Evolutionary conservation across 257 asterid species (phyloP), one percentile per base, ranked within the genome.

Genomic region (Orobanche coerulescens): DNA sequence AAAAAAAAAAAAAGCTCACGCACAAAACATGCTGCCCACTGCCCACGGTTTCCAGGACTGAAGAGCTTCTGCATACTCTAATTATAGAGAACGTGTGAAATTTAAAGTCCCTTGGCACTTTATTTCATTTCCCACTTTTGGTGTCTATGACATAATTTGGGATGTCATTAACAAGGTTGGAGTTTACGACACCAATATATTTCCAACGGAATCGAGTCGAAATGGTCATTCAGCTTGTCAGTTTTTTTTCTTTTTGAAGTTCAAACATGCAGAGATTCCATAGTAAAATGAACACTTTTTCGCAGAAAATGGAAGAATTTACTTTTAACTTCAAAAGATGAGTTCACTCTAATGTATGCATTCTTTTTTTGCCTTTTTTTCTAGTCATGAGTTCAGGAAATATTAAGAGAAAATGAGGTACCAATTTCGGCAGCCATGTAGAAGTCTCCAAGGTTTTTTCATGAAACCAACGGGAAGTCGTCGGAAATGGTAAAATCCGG

Each of bases 401-500:
- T 47, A 51, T 22, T n/a, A 57, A 54, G 56, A 50, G 18, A 56
- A 19, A 23, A 52, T 28, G 25, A 6, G 31, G 49, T 64, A 78
- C 76, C 72, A 22, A 53, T 56, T 66, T 75, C 71, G 62, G 56
- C 53, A 59, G 72, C 78, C 77, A 62, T 3, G 73, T 25, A 23
- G 73, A 62, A 60, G 69, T 59, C 51, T 75, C 72, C 63, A 58
- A 54, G 22, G 65, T 25, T 24, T 54, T 74, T 34, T 69, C 76
- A 15, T 66, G 65, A 51, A 61, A 25, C 70, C 64, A 22, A 52
- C 72, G 71, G 42, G 71, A 62, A 24, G 71, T 71, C 58, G 73
- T 54, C 56, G 63, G 71, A 46, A 52, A 49, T 62, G 76, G 76
- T 49, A 62, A 64, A 67, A 63, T 63, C 64, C 81, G 76, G 74